Evolutionary conservation across 2,329 filamentous ascomycete genomes (phyloP), one percentile per base, ranked within the genome.

Genomic region (Taxawa tesnikishii): DNA sequence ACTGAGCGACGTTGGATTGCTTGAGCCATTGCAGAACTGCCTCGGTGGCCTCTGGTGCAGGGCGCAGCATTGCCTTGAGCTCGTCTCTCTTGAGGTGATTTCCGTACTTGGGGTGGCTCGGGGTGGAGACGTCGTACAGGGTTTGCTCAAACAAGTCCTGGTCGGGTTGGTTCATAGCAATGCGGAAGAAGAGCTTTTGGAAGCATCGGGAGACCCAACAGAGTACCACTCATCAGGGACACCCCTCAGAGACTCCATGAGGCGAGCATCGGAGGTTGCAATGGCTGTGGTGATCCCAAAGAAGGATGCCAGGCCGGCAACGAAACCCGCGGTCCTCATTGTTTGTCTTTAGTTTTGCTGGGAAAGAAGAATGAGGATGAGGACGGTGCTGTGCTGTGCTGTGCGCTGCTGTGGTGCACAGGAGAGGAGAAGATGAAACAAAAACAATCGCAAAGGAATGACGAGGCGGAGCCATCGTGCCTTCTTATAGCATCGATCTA

Each of bases 51-150:
- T 63, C 57, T 1, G 56, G 48, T 3, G 60, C 54, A 0, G 74
- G 72, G 12, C 66, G 66, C 24, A 75, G 55, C 33, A 70, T 59
- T 1, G 59, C 54, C 17, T 66, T 65, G 21, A 79, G 51, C 43
- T 79, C 64, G 19, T 74, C 63, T n/a, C 67, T 66, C 36, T 66
- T 72, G 53, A 81, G 54, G 44, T 79, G 71, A 43, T 66, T 58
- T 21, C 76, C 75, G 48, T 81, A 81, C 13, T 55, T 59, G 2
- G 61, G 52, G 42, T 75, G 64, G 16, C 59, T 62, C 1, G 76
- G 76, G 1, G 70, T 73, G 1, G 76, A 77, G 17, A 80, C 61
- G 26, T 75, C 67, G 34, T 75, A 60, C 7, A 77, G 62, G 5
- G 58, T 63, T 44, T 71, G 62, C 48, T 79, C 73, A 33, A 80